A percentile compares a stretch with the other conserved stretches of the same genome.
phyloP scores from a whole-genome alignment of 805 yeast genomes.

The Hanseniaspora singularis region DNA sequence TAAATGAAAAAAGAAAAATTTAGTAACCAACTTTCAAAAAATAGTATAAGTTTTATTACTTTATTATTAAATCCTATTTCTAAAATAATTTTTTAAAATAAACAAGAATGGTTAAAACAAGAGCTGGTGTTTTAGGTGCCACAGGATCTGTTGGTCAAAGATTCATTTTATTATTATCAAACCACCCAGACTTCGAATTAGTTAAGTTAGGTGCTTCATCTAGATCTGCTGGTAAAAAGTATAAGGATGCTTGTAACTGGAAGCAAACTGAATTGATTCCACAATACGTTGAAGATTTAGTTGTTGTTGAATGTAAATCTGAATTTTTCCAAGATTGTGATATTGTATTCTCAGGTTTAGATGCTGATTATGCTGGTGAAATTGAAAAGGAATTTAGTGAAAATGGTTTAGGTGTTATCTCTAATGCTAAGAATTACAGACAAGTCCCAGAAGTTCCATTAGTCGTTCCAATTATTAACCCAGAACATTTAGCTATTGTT shows the following conservation, averaged over 20 bases:
- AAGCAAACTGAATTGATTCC: conserved; percentile 84
- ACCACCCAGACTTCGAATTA: conserved; percentile 84
- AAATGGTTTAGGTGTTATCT: conserved; percentile 70
- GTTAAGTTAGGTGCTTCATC: conserved; percentile 82
- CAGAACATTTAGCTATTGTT: conserved; percentile 72
- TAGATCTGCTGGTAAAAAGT: conserved; percentile 84
- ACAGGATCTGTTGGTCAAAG: conserved; percentile 98
- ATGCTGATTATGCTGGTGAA: conserved; percentile 84
- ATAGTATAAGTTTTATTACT: not conserved
- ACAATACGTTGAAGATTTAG: conserved; percentile 43
- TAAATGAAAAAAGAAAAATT: no score
- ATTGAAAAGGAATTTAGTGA: conserved; percentile 77
- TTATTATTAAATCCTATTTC: not conserved
- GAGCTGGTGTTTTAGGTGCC: conserved; percentile 88
- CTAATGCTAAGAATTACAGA: conserved; percentile 95
- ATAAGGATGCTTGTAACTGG: conserved; percentile 82
- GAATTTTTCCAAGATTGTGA: conserved; percentile 79
- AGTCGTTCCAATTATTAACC: conserved; percentile 88
- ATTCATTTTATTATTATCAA: conserved; percentile 67
- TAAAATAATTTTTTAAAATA: no score
- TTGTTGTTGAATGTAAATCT: conserved; percentile 67
- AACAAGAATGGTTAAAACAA: conserved; percentile 24
- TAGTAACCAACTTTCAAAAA: no score
- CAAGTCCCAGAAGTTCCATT: conserved; percentile 78
- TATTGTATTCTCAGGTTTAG: conserved; percentile 87